Conservation (phyloP, 1,139 yeast species). For the Chernovozyma sophiae-reginae region DNA sequence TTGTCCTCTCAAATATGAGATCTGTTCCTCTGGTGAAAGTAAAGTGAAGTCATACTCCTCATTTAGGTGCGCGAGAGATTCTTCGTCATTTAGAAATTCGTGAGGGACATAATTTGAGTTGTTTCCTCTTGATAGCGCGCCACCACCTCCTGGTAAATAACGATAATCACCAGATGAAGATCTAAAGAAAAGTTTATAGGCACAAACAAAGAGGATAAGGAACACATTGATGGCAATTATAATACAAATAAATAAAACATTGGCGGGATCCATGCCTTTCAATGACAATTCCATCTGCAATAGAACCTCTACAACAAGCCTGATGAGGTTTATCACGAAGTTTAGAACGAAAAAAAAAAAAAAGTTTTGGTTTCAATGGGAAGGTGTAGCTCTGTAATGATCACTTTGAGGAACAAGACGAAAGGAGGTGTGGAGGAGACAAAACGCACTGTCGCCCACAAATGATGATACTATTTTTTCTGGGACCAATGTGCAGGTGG, state of each 20-base stretch:
- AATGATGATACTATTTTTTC: too few species aligned
- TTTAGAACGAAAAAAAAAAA: too few species aligned
- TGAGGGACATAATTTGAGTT: conserved; percentile 25
- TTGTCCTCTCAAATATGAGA: conserved; percentile 31
- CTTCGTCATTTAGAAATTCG: conserved; percentile 43
- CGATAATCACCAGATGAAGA: conserved; percentile 14
- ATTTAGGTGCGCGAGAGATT: conserved; percentile 30
- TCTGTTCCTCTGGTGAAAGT: conserved; percentile 43
- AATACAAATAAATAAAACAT: conserved; percentile 13
- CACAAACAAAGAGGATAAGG: conserved; percentile 14
- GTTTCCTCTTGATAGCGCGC: too few species aligned
- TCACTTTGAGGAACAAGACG: too few species aligned
- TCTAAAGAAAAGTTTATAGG: conserved; percentile 12
- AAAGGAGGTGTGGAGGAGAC: too few species aligned
- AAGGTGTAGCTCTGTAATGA: too few species aligned
- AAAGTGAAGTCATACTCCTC: conserved; percentile 36
- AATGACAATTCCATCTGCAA: neutral
- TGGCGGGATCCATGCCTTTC: conserved; percentile 10
- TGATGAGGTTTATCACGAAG: too few species aligned
- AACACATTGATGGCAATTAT: conserved; percentile 12
- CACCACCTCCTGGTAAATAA: conserved; percentile 9
- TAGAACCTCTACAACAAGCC: too few species aligned
- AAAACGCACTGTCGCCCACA: too few species aligned
- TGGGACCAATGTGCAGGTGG: too few species aligned
- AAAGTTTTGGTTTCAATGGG: too few species aligned